Evolutionary conservation across 1,139 yeast species (phyloP).

Genomic region (Debaryomycetaceae sp.): DNA sequence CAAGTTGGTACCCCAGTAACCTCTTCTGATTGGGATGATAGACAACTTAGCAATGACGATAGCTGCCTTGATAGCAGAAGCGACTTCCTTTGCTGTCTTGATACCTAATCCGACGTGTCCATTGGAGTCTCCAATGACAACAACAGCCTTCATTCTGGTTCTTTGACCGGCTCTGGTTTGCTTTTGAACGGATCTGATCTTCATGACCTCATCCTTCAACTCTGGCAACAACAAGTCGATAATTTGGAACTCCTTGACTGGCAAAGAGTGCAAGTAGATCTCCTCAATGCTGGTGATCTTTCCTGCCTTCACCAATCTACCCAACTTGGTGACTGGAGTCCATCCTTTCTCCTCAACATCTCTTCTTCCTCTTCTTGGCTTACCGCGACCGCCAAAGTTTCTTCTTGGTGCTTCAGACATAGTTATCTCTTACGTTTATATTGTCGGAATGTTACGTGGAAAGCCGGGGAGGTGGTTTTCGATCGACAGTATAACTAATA

Average conservation of each 20-base stretch:
- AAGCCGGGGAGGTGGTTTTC: constrained; percentile 91
- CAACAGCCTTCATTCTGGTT: constrained; percentile 99
- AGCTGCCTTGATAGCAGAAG: constrained; percentile 99
- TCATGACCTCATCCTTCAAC: constrained; percentile 98
- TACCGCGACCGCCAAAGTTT: constrained; percentile 58
- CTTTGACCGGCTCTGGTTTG: constrained; percentile 99
- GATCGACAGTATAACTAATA: constrained; percentile 51
- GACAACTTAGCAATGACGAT: constrained; percentile 98
- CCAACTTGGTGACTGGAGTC: constrained; percentile 99
- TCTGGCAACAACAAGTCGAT: constrained; percentile 95
- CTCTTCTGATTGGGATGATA: constrained; percentile 99
- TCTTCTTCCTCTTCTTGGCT: constrained; percentile 58
- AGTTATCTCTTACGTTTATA: constrained; percentile 19
- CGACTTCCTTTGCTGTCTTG: constrained; percentile 99
- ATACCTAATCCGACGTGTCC: constrained; percentile 99
- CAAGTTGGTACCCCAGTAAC: constrained; percentile 99
- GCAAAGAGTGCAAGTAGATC: constrained; percentile 98
- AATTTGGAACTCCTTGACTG: constrained; percentile 99
- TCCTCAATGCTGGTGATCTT: constrained; percentile 96
- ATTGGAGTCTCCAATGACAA: constrained; percentile 98
- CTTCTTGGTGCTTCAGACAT: constrained; percentile 67
- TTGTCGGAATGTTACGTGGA: constrained; percentile 88
- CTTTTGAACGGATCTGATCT: constrained; percentile 99
- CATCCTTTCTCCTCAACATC: constrained; percentile 96
- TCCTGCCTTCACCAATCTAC: constrained; percentile 99